phyloP scores from a whole-genome alignment of 176 grass and related monocot species.

The Phyllostachys edulis region DNA sequence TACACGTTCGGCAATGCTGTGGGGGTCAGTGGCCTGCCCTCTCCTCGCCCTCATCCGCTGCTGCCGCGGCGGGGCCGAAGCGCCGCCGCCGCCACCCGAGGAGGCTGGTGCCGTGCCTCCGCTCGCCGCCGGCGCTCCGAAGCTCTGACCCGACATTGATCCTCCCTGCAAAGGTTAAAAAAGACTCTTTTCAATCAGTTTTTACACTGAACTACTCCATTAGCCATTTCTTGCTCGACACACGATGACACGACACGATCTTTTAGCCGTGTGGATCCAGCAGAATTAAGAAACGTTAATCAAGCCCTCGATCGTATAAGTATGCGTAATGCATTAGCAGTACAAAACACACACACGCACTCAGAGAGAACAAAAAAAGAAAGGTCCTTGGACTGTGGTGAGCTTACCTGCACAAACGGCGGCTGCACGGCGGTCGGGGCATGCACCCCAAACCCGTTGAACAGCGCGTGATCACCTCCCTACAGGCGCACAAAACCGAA shows the following conservation, averaged over 20 bases:
- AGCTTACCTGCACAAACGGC: slow-evolving; percentile 45
- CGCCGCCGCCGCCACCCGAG: slow-evolving; percentile 33
- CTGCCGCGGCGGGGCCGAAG: slow-evolving; percentile 58
- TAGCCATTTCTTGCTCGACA: not conserved
- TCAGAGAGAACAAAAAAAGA: not conserved
- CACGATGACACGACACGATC: not conserved
- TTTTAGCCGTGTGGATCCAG: not conserved
- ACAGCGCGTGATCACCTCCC: slow-evolving; percentile 52
- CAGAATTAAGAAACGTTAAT: not conserved
- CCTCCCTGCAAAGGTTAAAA: slow-evolving; percentile 22
- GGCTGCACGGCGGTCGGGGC: slow-evolving; percentile 22
- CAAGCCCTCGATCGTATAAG: not conserved
- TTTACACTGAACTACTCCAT: not conserved
- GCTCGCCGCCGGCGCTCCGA: slow-evolving; percentile 45
- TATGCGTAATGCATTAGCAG: not conserved
- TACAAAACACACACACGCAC: not conserved
- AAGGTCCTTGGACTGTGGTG: not conserved
- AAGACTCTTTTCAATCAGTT: not conserved
- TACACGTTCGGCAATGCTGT: slow-evolving; percentile 96
- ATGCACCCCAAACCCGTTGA: slow-evolving; percentile 53
- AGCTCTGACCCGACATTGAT: slow-evolving; percentile 51
- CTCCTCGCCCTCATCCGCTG: slow-evolving; percentile 62
- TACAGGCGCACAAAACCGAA: not conserved
- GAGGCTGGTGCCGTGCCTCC: slow-evolving; percentile 25
- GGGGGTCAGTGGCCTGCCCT: slow-evolving; percentile 83